phyloP scores from a whole-genome alignment of 2,329 filamentous ascomycete genomes.

The Huntiella bhutanensis region DNA sequence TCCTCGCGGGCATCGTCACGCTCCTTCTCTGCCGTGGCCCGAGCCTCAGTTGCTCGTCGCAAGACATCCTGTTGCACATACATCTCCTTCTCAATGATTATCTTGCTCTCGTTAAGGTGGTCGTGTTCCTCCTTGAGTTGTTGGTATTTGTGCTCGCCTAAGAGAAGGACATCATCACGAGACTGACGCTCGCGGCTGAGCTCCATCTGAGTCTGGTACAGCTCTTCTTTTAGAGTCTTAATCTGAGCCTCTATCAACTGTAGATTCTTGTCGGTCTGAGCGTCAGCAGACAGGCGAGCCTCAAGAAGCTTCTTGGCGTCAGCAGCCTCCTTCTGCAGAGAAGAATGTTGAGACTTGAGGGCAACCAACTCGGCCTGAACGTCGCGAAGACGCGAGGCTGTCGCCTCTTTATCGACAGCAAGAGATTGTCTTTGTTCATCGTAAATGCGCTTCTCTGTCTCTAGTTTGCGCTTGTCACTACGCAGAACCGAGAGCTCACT shows the following conservation, averaged over 20 bases:
- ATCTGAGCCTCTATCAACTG: conserved; percentile 75
- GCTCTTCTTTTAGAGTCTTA: conserved; percentile 65
- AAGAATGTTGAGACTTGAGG: conserved; percentile 64
- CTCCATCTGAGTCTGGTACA: conserved; percentile 72
- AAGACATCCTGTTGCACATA: conserved; percentile 89
- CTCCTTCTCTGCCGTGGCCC: conserved; percentile 62
- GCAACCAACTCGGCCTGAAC: conserved; percentile 76
- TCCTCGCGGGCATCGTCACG: conserved; percentile 79
- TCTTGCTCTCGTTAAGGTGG: conserved; percentile 78
- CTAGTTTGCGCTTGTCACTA: conserved; percentile 64
- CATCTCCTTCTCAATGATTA: conserved; percentile 93
- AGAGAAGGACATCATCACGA: conserved; percentile 76
- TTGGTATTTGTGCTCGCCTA: conserved; percentile 74
- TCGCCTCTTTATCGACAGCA: conserved; percentile 57
- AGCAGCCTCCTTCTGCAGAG: conserved; percentile 71
- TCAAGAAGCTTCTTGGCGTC: conserved; percentile 78
- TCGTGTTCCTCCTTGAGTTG: conserved; percentile 72
- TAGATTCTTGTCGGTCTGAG: conserved; percentile 61
- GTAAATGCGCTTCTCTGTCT: conserved; percentile 59
- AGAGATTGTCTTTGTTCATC: conserved; percentile 62
- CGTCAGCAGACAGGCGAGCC: conserved; percentile 76
- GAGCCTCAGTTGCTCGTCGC: conserved; percentile 65
- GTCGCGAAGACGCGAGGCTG: conserved; percentile 58
- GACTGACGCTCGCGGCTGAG: conserved; percentile 84
- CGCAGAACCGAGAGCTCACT: conserved; percentile 77